A percentile compares a stretch with the other conserved stretches of the same genome.
These are phyloP conservation scores for Cutaneotrichosporon sp. DNA, from an alignment of 1,284 basidiomycete species.

Conservation along the genomic window DNA sequence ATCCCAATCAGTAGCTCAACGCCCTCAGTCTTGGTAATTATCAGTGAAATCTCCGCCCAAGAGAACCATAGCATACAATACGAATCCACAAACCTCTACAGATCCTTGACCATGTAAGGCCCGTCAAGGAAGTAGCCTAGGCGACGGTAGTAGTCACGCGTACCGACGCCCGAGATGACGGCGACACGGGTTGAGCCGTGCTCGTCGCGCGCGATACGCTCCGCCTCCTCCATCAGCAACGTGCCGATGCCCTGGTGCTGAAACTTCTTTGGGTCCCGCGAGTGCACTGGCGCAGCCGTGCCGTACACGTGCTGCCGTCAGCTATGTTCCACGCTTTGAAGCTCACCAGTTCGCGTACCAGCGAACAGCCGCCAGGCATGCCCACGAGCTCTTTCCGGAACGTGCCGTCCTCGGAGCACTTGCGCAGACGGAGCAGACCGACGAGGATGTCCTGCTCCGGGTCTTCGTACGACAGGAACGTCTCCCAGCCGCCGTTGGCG, in stretches of 20 bases:
- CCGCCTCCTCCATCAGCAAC: constrained; percentile 97
- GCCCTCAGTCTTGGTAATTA: no score
- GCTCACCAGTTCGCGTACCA: constrained; percentile 76
- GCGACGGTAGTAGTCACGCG: constrained; percentile 87
- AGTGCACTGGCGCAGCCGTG: constrained; percentile 94
- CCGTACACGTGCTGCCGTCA: constrained; percentile 79
- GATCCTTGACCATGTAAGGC: constrained; percentile 88
- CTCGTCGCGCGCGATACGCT: constrained; percentile 95
- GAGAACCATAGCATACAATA: no score
- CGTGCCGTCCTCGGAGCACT: constrained; percentile 93
- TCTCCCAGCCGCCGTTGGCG: constrained; percentile 99
- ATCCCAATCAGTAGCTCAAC: no score
- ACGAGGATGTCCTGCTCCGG: constrained; percentile 94
- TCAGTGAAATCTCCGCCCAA: no score
- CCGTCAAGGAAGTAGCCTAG: constrained; percentile 92
- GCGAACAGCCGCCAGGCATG: constrained; percentile 74
- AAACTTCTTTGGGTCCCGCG: constrained; percentile 95
- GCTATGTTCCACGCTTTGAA: no score
- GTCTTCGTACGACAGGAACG: constrained; percentile 98
- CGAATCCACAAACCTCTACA: constrained; percentile 12
- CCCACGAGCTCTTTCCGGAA: constrained; percentile 87
- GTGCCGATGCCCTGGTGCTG: constrained; percentile 98
- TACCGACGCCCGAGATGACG: constrained; percentile 94
- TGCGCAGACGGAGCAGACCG: constrained; percentile 83
- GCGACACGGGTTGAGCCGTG: constrained; percentile 80